Percentiles rank a stretch among this genome's conserved stretches.
These are phyloP conservation scores for Rhinocladiella similis DNA, from an alignment of 2,329 filamentous ascomycete genomes.

Conservation along the genomic window DNA sequence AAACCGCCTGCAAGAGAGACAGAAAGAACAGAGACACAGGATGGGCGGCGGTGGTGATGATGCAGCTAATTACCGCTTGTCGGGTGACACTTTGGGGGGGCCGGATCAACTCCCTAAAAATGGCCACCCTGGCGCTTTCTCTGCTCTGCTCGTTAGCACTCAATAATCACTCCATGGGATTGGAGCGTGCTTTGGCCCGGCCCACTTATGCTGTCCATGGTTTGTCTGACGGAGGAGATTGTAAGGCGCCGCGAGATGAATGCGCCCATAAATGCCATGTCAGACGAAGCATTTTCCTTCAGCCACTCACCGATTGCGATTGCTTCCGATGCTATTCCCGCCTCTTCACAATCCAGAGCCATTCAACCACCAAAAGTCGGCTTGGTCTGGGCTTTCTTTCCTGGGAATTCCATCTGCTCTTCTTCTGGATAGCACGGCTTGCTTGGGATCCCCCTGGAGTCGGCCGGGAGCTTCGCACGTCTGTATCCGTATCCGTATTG, in stretches of 20 bases:
- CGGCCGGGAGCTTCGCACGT: neutral
- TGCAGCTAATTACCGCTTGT: neutral
- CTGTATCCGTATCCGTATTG: neutral
- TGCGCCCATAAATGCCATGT: neutral
- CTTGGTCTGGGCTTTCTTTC: no score
- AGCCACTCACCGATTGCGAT: neutral
- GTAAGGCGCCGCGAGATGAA: neutral
- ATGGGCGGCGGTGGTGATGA: neutral
- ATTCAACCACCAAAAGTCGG: no score
- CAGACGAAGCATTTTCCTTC: neutral
- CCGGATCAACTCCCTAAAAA: neutral
- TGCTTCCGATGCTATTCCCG: neutral
- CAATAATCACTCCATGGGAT: neutral
- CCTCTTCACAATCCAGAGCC: no score
- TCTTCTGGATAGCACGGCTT: no score
- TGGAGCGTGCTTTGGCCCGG: neutral
- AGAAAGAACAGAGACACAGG: neutral
- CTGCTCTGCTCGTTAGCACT: neutral
- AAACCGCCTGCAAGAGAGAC: constrained; percentile 13
- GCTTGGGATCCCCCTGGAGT: no score
- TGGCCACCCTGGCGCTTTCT: neutral
- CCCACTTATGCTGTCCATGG: neutral
- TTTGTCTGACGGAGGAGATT: neutral
- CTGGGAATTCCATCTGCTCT: no score
- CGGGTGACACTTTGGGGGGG: neutral